Conservation (phyloP, 225 moss, liverwort and hornwort species). For the Lunularia cruciata region DNA sequence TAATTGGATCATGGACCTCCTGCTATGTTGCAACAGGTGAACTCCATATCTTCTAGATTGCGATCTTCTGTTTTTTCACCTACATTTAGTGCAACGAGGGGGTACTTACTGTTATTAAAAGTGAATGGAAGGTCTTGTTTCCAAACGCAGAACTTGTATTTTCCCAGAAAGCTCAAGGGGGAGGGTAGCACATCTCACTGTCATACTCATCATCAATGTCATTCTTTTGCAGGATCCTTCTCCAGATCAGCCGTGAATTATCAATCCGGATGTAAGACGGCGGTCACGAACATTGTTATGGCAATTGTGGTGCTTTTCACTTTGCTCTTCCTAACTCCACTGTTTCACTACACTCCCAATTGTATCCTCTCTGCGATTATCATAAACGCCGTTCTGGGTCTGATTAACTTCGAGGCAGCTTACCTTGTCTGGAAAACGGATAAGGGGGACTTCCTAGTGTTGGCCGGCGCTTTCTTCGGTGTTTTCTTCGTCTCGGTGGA, state of each 20-base stretch:
- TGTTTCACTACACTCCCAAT: constrained; percentile 81
- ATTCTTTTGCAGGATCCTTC: constrained; percentile 62
- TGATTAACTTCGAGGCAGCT: constrained; percentile 65
- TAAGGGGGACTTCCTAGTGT: constrained; percentile 82
- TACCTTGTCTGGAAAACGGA: constrained; percentile 79
- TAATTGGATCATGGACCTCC: constrained; percentile 61
- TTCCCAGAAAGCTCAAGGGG: too few relatives aligned
- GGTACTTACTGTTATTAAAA: too few relatives aligned
- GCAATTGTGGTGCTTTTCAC: constrained; percentile 59
- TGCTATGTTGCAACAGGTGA: constrained; percentile 78
- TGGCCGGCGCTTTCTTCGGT: constrained; percentile 68
- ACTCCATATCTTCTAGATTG: constrained; percentile 51
- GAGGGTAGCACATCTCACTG: too few relatives aligned
- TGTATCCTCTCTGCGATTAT: constrained; percentile 64
- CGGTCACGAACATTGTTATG: constrained; percentile 73
- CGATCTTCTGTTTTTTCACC: too few relatives aligned
- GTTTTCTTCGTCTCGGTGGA: constrained; percentile 69
- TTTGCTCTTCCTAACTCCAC: constrained; percentile 54
- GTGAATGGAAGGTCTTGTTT: too few relatives aligned
- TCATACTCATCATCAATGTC: background rate
- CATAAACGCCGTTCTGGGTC: constrained; percentile 50
- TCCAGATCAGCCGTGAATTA: constrained; percentile 88
- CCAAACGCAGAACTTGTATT: background rate
- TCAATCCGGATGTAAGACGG: constrained; percentile 59
- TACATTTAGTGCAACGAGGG: too few relatives aligned